These are phyloP conservation scores for Paecilomyces sp. DNA, from an alignment of 2,329 filamentous ascomycete species.

Conservation along the genomic window DNA sequence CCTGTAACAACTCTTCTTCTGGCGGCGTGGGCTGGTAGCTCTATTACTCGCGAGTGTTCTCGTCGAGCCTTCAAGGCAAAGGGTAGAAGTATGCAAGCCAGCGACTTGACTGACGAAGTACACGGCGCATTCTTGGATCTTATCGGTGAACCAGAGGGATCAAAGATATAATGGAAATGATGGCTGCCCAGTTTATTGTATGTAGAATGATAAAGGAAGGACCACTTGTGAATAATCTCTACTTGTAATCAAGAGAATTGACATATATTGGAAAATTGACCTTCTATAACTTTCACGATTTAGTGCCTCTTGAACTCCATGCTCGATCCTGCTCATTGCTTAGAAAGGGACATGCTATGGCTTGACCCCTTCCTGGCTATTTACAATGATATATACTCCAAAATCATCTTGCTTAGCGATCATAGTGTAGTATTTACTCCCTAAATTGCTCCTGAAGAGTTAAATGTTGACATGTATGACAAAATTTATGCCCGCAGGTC, in stretches of 20 bases:
- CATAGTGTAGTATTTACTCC: not conserved
- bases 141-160: constrained; percentile 62
- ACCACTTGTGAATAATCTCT: too few relatives aligned
- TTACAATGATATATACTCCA: too few relatives aligned
- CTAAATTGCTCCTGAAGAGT: not conserved
- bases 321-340: too few relatives aligned
- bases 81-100: constrained; percentile 83
- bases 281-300: too few relatives aligned
- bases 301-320: too few relatives aligned
- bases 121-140: constrained; percentile 72
- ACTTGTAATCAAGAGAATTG: too few relatives aligned
- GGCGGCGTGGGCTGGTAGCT: constrained; percentile 78
- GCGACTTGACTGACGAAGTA: constrained; percentile 86
- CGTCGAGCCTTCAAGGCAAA: constrained; percentile 77
- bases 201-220: not conserved
- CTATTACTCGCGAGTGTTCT: constrained; percentile 85
- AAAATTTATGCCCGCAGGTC: constrained; percentile 4
- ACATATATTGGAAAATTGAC: too few relatives aligned
- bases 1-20: constrained; percentile 58
- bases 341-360: too few relatives aligned
- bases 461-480: not conserved
- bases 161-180: constrained; percentile 18
- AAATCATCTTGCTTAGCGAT: not conserved
- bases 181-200: not conserved
- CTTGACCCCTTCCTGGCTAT: too few relatives aligned